phyloP scores from a whole-genome alignment of 2,329 filamentous ascomycete genomes.

The Xylariales sp. region DNA sequence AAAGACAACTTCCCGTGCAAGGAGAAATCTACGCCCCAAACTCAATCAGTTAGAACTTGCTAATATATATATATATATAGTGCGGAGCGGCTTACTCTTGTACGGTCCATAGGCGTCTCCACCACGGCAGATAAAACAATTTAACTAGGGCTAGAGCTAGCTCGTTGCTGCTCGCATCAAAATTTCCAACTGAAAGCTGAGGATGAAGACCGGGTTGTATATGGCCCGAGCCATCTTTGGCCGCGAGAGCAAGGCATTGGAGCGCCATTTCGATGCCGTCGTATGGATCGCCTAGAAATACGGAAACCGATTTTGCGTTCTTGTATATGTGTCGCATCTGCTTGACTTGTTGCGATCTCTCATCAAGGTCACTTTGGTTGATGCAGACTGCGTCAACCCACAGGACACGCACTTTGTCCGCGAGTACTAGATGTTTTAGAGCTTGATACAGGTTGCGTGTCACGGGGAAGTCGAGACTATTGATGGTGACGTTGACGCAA shows the following conservation, averaged over 20 bases:
- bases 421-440: neutral
- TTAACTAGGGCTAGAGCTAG: neutral
- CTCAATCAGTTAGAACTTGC: too few relatives aligned
- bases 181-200: neutral
- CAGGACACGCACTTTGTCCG: neutral
- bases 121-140: neutral
- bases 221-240: neutral
- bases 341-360: neutral
- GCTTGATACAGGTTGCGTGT: neutral
- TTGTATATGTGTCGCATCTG: neutral
- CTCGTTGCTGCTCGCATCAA: neutral
- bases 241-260: neutral
- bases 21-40: too few relatives aligned
- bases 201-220: neutral
- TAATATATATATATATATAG: too few relatives aligned
- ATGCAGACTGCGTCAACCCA: neutral
- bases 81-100: neutral
- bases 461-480: neutral
- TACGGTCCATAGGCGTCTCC: neutral
- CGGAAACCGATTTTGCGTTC: neutral
- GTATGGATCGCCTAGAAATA: slow-evolving; percentile 1
- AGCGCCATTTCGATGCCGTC: neutral
- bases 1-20: too few relatives aligned
- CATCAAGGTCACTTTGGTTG: neutral
- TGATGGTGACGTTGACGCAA: neutral